Evolutionary conservation across 2,329 filamentous ascomycete genomes (phyloP), one percentile per base, ranked within the genome.

Genomic region (Seiridium cupressi): DNA sequence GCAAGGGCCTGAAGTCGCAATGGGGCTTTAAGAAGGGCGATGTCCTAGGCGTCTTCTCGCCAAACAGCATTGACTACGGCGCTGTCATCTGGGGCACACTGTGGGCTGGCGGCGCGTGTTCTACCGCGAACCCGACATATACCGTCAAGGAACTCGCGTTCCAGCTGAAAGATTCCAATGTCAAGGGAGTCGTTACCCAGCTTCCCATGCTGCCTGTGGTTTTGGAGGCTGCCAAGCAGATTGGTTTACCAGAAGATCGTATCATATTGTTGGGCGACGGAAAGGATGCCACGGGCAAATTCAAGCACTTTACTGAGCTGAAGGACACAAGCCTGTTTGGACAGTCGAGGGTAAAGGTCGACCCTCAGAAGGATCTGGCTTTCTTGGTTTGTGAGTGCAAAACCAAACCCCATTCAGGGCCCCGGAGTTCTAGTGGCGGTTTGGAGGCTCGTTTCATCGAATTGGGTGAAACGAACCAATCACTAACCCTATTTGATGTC

Each of bases 91-190:
- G 91, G 80, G 93, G 93, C 35, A 83, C 86, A 8, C 86, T 90
- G 65, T 97, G 92, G 90, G 90, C 92, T 0, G 93, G 93, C 51
- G 93, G 91, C 36, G 79, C 92, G 56, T 77, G 92, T 9, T 92
- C 89, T n/a, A 92, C 93, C 0, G 93, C 92, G 3, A 97, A 97
- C 70, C 93, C 93, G 26, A 87, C 88, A 3, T 97, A 97, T 76
- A 96, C 91, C 0, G 85, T 84, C 10, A 86, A 92, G 8, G 94
- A 98, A 75, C 82, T 97, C 40, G 87, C 89, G 4, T 93, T 91
- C 69, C 93, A 97, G 76, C 83, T 98, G 62, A 86, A 86, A 68
- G 91, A 96, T 73, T 89, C 89, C 0, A 84, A 85, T 1, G 91
- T 92, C 38, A 91, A 87, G 69, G 91, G 83, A 0, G 74, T 97